A percentile compares a stretch with the other conserved stretches of the same genome.
phyloP scores from a whole-genome alignment of 257 asterid genomes.

The Ocimum tenuiflorum region DNA sequence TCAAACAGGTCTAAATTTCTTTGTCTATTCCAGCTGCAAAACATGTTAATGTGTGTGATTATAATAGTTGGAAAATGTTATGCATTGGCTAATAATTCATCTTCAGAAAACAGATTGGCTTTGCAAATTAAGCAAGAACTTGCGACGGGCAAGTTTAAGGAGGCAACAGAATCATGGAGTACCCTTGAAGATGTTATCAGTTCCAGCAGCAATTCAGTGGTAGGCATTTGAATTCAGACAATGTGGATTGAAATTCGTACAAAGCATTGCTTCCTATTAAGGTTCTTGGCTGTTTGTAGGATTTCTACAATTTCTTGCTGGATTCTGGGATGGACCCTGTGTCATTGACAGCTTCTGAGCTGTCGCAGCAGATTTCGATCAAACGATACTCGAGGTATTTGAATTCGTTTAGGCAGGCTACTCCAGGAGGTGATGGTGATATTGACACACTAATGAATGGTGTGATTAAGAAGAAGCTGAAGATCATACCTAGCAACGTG shows the following conservation, averaged over 20 bases:
- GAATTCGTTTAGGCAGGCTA: constrained; percentile 37
- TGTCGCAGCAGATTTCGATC: constrained; percentile 32
- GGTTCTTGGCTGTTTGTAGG: constrained; percentile 33
- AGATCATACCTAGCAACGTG: constrained; percentile 58
- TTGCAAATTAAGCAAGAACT: constrained; percentile 45
- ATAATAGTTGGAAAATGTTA: not conserved
- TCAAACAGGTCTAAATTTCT: constrained; percentile 57
- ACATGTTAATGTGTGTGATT: not conserved
- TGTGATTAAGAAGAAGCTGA: constrained; percentile 58
- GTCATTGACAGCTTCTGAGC: constrained; percentile 44
- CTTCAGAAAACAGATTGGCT: constrained; percentile 52
- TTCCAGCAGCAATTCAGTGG: constrained; percentile 58
- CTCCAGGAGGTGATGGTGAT: constrained; percentile 52
- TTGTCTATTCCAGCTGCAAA: not conserved
- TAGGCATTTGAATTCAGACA: not conserved
- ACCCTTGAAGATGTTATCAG: constrained; percentile 46
- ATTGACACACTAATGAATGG: constrained; percentile 65
- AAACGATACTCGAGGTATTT: constrained; percentile 63
- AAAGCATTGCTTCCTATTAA: not conserved
- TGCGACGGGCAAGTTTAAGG: constrained; percentile 40
- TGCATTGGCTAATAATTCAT: not conserved
- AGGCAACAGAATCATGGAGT: constrained; percentile 67
- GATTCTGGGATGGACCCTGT: constrained; percentile 70
- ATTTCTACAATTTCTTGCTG: constrained; percentile 81
- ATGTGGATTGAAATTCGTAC: not conserved